Conservation (phyloP, 371 early-diverging fungal species). For the Mortierella sp. region DNA sequence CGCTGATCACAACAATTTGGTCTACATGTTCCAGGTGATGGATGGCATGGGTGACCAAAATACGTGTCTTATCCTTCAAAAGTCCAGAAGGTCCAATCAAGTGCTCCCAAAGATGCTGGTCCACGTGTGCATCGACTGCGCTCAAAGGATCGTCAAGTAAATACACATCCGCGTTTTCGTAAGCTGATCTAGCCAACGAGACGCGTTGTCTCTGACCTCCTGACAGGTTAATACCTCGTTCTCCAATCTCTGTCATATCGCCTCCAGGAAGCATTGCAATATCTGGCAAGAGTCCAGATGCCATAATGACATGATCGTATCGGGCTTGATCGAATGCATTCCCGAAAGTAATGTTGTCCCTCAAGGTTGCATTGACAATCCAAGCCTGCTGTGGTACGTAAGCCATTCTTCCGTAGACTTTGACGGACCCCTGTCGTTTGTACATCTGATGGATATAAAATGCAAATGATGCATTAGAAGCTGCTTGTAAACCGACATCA, state of each 20-base stretch:
- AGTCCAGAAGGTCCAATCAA: slow-evolving; percentile 69
- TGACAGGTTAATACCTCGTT: slow-evolving; percentile 67
- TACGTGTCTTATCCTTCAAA: slow-evolving; percentile 66
- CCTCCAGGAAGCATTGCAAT: slow-evolving; percentile 75
- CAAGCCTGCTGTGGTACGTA: slow-evolving; percentile 68
- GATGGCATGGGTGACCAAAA: slow-evolving; percentile 64
- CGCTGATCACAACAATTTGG: slow-evolving; percentile 65
- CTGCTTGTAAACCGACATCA: background rate
- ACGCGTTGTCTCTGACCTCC: slow-evolving; percentile 73
- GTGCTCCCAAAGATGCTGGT: slow-evolving; percentile 55
- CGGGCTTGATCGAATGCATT: slow-evolving; percentile 57
- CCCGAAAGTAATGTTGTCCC: slow-evolving; percentile 70
- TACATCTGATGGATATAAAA: slow-evolving; percentile 37
- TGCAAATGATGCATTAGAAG: background rate
- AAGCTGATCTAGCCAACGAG: slow-evolving; percentile 66
- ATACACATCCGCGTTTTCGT: slow-evolving; percentile 67
- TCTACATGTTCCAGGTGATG: slow-evolving; percentile 61
- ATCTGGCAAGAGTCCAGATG: slow-evolving; percentile 69
- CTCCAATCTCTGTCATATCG: slow-evolving; percentile 72
- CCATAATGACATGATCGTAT: slow-evolving; percentile 64
- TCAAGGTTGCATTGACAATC: slow-evolving; percentile 66
- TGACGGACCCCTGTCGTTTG: slow-evolving; percentile 52
- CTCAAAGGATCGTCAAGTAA: slow-evolving; percentile 84
- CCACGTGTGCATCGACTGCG: slow-evolving; percentile 89
- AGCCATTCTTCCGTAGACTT: slow-evolving; percentile 58